Percentiles rank a stretch among this genome's conserved stretches.
These are phyloP conservation scores for Sugiyamaella neomexicana DNA, from an alignment of 1,139 yeast genomes.

Conservation along the genomic window DNA sequence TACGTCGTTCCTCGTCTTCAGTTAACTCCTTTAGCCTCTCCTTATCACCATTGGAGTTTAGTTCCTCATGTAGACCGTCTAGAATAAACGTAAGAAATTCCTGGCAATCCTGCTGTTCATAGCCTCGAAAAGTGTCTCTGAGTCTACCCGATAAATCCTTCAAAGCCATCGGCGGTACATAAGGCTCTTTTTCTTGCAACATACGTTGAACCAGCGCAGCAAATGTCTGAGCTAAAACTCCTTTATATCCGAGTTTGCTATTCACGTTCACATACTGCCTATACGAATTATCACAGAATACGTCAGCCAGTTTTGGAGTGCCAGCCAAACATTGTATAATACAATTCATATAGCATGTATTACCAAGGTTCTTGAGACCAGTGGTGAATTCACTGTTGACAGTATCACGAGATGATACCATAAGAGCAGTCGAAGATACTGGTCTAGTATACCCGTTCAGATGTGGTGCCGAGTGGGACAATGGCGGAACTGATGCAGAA, in stretches of 20 bases:
- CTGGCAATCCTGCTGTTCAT: slow-evolving; percentile 90
- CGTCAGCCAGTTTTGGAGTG: slow-evolving; percentile 48
- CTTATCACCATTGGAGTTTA: slow-evolving; percentile 64
- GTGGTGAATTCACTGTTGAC: slow-evolving; percentile 39
- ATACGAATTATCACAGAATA: slow-evolving; percentile 60
- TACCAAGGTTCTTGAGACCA: slow-evolving; percentile 81
- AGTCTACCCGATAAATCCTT: slow-evolving; percentile 66
- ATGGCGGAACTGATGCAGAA: slow-evolving; percentile 12
- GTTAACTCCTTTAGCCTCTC: slow-evolving; percentile 60
- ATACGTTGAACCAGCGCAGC: slow-evolving; percentile 64
- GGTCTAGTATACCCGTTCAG: slow-evolving; percentile 13
- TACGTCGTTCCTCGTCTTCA: slow-evolving; percentile 67
- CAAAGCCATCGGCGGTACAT: slow-evolving; percentile 57
- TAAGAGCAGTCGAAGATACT: slow-evolving; percentile 5
- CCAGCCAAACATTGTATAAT: slow-evolving; percentile 77
- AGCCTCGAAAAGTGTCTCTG: slow-evolving; percentile 69
- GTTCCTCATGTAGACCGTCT: slow-evolving; percentile 86
- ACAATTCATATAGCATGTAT: slow-evolving; percentile 93
- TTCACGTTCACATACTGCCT: slow-evolving; percentile 70
- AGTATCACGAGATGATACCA: slow-evolving; percentile 7
- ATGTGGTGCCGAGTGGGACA: slow-evolving; percentile 17
- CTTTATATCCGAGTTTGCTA: slow-evolving; percentile 80
- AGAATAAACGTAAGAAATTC: slow-evolving; percentile 82
- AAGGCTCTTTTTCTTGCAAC: slow-evolving; percentile 51
- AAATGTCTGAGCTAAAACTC: slow-evolving; percentile 72